Conservation (phyloP, 805 yeast genomes). For the Yarrowia osloensis region DNA sequence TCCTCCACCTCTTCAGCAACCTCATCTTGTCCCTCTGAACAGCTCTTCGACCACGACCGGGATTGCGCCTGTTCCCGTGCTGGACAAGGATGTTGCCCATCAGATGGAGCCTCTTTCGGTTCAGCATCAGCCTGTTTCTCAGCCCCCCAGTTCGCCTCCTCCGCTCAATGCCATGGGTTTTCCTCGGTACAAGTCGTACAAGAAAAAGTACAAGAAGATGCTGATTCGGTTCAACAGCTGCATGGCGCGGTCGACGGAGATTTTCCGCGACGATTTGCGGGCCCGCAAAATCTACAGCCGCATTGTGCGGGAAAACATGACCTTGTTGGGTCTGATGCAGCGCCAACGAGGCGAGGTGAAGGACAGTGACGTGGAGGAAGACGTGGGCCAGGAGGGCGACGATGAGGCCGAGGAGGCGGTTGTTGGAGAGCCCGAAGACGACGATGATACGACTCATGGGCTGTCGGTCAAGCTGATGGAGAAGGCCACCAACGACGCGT, state of each 20-base stretch:
- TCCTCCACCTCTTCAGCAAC: neutral
- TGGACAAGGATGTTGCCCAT: neutral
- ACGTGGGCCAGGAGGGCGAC: neutral
- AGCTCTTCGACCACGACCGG: neutral
- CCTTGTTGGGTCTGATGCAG: slow-evolving; percentile 11
- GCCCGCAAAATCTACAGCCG: slow-evolving; percentile 27
- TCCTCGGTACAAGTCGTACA: slow-evolving; percentile 31
- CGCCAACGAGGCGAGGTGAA: neutral
- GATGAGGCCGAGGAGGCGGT: neutral
- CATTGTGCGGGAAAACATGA: slow-evolving; percentile 26
- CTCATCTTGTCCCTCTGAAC: neutral
- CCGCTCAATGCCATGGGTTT: slow-evolving; percentile 22
- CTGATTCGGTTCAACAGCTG: slow-evolving; percentile 27
- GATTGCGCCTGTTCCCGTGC: slow-evolving; percentile 16
- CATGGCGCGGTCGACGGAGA: slow-evolving; percentile 28
- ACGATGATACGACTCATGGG: neutral
- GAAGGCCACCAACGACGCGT: slow-evolving; percentile 22
- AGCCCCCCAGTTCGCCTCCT: neutral
- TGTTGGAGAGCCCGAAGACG: neutral
- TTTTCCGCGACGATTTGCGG: slow-evolving; percentile 17
- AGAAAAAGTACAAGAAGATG: slow-evolving; percentile 32
- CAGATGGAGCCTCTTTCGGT: neutral
- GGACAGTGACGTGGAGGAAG: slow-evolving; percentile 11
- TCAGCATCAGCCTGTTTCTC: neutral
- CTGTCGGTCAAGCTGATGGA: slow-evolving; percentile 22